phyloP scores from a whole-genome alignment of 2,329 filamentous ascomycete genomes.

The Claviceps sp. region DNA sequence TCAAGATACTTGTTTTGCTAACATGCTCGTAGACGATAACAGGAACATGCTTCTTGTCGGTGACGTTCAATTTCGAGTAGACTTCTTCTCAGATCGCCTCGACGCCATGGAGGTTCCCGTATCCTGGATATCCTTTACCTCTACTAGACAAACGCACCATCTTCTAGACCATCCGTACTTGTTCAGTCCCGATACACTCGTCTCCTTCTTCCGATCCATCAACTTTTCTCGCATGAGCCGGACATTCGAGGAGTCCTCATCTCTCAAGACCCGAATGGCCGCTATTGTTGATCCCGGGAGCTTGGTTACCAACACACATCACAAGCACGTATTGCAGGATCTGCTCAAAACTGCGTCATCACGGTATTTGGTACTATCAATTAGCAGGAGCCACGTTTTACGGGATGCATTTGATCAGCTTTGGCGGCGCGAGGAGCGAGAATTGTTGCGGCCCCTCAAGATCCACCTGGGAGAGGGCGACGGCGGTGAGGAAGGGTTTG shows the following conservation, averaged over 20 bases:
- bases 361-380: constrained; percentile 56
- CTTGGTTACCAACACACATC: constrained; percentile 40
- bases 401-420: constrained; percentile 73
- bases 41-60: constrained; percentile 50
- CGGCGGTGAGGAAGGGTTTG: constrained; percentile 79
- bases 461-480: constrained; percentile 70
- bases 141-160: constrained; percentile 53
- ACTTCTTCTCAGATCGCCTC: constrained; percentile 62
- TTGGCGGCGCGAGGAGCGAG: constrained; percentile 71
- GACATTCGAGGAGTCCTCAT: constrained; percentile 57
- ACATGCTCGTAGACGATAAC: constrained; percentile 37
- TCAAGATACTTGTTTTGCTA: constrained; percentile 6
- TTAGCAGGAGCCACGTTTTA: constrained; percentile 54
- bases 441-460: constrained; percentile 75
- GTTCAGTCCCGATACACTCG: constrained; percentile 57
- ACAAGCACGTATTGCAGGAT: constrained; percentile 48
- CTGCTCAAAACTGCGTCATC: constrained; percentile 53
- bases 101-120: constrained; percentile 63
- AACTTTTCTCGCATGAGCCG: constrained; percentile 81
- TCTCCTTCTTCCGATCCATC: constrained; percentile 76
- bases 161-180: constrained; percentile 71
- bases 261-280: constrained; percentile 41
- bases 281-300: constrained; percentile 40
- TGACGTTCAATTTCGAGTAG: constrained; percentile 58
- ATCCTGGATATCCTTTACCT: constrained; percentile 50